Evolutionary conservation across 2,329 filamentous ascomycete genomes (phyloP), one percentile per base, ranked within the genome.

Genomic region (Neofusicoccum umdonicola): DNA sequence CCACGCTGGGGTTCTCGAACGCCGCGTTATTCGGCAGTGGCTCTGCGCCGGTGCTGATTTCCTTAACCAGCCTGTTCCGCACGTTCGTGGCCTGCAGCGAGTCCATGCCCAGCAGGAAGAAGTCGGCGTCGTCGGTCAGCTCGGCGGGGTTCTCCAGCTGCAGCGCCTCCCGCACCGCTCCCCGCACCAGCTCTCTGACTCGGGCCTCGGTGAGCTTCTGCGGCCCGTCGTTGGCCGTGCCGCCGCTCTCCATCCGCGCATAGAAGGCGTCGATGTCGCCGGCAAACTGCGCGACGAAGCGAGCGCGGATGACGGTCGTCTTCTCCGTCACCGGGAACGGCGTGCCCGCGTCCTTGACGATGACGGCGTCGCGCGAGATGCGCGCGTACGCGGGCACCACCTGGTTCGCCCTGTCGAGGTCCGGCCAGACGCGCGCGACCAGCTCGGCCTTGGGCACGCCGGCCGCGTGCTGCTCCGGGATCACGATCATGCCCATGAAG

Each of bases 31-130:
- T 79, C 0, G 79, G 79, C 0, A 87, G 70, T 4, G 73, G 72
- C 3, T 77, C 72, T 0, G 79, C 79, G 0, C 78, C 76, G 2
- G 84, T 67, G n/a, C 84, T 77, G 1, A 88, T 68, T 0, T 79
- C 75, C 5, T 79, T 79, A 45, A 83, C 71, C n/a, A 88, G 81
- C 0, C 75, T 74, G 81, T 77, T 79, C 67, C 87, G 81, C 65
- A 87, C 81, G 62, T 82, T 81, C 22, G 87, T 85, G 0, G 85
- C 83, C 67, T 87, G 83, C 34, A 89, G 72, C 47, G 82, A 85
- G 70, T 89, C 87, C 2, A 88, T 76, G 0, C 87, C 86, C 0
- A 81, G 74, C 0, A 79, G 74, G 69, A 88, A 89, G 69, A 90
- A 85, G 70, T 89, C 87, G 0, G 81, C 79, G 17, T 82, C 80